A percentile compares a stretch with the other conserved stretches of the same genome.
These are phyloP conservation scores for Saturnispora halmiae DNA, from an alignment of 805 yeast species.

Conservation along the genomic window DNA sequence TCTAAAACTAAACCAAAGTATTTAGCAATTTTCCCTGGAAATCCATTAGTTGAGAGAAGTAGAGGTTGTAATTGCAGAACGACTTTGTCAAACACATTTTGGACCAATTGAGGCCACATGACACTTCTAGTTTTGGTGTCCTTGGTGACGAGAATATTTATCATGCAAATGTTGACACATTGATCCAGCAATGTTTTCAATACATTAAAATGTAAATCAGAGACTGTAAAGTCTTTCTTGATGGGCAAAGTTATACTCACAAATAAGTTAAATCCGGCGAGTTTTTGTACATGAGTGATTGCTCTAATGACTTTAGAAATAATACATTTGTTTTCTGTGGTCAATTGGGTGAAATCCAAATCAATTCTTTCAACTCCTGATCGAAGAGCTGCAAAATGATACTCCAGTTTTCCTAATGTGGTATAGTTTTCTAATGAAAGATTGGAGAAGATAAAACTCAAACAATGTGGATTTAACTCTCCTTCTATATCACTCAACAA, in stretches of 20 bases:
- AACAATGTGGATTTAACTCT: neutral
- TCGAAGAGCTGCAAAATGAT: neutral
- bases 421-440: neutral
- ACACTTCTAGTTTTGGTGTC: neutral
- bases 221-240: neutral
- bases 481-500: conserved; percentile 1
- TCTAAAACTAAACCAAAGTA: conserved; percentile 5
- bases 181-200: conserved; percentile 1
- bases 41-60: neutral
- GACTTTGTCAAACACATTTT: neutral
- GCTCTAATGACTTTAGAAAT: conserved; percentile 2
- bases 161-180: conserved; percentile 5
- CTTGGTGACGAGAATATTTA: conserved; percentile 4
- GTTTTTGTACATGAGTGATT: conserved; percentile 2
- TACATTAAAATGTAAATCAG: neutral
- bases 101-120: neutral
- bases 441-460: conserved; percentile 6
- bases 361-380: conserved; percentile 1
- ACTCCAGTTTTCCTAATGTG: neutral
- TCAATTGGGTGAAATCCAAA: conserved; percentile 6
- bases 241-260: neutral
- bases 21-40: conserved; percentile 2
- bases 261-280: neutral
- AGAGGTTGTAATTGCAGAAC: neutral
- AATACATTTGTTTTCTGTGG: neutral